A percentile compares a stretch with the other conserved stretches of the same genome.
phyloP scores from a whole-genome alignment of 306 rosid genomes.

The Albizia julibrissin region DNA sequence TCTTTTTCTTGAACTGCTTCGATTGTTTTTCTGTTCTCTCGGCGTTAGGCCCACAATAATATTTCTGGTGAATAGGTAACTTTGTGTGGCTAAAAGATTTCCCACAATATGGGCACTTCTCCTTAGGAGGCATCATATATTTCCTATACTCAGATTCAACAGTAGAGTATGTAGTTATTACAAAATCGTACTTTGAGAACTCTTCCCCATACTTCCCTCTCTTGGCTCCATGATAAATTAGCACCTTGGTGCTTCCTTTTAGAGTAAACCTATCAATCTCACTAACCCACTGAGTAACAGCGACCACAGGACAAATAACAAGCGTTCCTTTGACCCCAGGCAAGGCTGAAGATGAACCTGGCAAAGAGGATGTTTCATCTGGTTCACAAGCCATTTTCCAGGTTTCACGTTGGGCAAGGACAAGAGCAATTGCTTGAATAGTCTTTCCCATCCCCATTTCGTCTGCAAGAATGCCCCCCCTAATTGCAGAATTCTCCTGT shows the following conservation, averaged over 20 bases:
- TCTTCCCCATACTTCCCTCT: slow-evolving; percentile 56
- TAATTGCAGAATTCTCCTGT: slow-evolving; percentile 63
- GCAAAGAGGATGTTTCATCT: slow-evolving; percentile 32
- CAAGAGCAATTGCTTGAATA: slow-evolving; percentile 92
- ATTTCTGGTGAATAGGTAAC: slow-evolving; percentile 53
- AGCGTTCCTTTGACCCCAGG: slow-evolving; percentile 67
- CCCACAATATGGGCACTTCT: slow-evolving; percentile 64
- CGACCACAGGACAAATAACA: slow-evolving; percentile 89
- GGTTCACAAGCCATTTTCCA: slow-evolving; percentile 36
- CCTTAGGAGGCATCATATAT: slow-evolving; percentile 81
- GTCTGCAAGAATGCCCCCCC: slow-evolving; percentile 96
- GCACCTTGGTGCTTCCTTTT: slow-evolving; percentile 78
- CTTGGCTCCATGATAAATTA: slow-evolving; percentile 81
- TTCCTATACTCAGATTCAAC: slow-evolving; percentile 86
- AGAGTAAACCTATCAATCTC: slow-evolving; percentile 79
- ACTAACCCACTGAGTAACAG: slow-evolving; percentile 83
- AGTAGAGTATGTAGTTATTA: slow-evolving; percentile 77
- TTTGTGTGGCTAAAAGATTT: slow-evolving; percentile 36
- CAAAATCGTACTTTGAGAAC: slow-evolving; percentile 73
- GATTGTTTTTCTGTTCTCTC: slow-evolving; percentile 76
- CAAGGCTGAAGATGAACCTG: slow-evolving; percentile 53
- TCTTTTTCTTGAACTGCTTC: slow-evolving; percentile 68
- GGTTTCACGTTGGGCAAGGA: slow-evolving; percentile 72
- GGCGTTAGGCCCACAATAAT: slow-evolving; percentile 78
- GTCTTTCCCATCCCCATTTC: slow-evolving; percentile 99